A percentile compares a stretch with the other conserved stretches of the same genome.
phyloP scores from a whole-genome alignment of 2,329 filamentous ascomycete genomes.

The Akanthomyces dipterigenus region DNA sequence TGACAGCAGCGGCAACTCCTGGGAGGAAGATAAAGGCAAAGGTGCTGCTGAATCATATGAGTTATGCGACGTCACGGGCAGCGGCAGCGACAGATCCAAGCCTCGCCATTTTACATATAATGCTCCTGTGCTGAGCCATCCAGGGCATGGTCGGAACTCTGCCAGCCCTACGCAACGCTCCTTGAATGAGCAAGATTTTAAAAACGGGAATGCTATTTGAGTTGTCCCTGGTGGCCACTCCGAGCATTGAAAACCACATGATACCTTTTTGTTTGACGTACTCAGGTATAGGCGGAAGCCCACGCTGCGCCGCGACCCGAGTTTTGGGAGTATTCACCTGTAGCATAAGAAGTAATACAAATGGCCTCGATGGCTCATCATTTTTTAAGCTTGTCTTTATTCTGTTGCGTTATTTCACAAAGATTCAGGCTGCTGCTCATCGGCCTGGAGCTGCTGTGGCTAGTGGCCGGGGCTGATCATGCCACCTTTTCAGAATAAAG shows the following conservation, averaged over 20 bases:
- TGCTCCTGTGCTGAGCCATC: conserved; percentile 39
- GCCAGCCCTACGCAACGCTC: conserved; percentile 19
- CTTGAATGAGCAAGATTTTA: conserved; percentile 9
- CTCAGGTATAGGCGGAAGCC: neutral
- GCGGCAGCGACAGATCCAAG: conserved; percentile 19
- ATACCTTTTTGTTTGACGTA: neutral
- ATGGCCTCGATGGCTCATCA: neutral
- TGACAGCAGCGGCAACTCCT: conserved; percentile 12
- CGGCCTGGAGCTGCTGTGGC: neutral
- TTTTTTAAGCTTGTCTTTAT: neutral
- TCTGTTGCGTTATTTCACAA: neutral
- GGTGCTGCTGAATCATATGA: conserved; percentile 38
- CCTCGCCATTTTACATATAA: conserved; percentile 13
- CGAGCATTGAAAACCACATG: neutral
- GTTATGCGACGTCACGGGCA: conserved; percentile 38
- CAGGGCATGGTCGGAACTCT: conserved; percentile 36
- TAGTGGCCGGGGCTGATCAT: conserved; percentile 13
- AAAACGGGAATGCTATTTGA: conserved; percentile 7
- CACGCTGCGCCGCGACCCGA: neutral
- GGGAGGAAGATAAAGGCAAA: conserved; percentile 36
- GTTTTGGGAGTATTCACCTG: neutral
- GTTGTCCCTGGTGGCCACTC: neutral
- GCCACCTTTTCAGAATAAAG: neutral
- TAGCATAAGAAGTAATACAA: neutral
- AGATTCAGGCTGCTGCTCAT: too few species aligned